Evolutionary conservation across 176 grass and related monocot genomes (phyloP).

Genomic region (Pontederia crassipes): DNA sequence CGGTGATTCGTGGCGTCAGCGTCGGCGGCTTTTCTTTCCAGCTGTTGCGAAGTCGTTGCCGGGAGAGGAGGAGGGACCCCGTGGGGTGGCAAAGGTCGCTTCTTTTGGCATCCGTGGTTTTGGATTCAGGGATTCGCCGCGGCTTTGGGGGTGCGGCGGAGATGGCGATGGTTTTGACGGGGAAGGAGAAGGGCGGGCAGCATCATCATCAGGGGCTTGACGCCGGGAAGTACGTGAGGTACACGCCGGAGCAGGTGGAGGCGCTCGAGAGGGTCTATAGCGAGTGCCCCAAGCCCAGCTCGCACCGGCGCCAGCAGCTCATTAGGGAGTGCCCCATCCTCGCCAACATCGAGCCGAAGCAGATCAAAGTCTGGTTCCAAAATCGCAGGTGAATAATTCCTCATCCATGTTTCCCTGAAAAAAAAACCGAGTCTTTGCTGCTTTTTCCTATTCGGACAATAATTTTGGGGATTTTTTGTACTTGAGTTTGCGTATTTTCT

Average conservation of each 20-base stretch:
- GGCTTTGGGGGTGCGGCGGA: not conserved
- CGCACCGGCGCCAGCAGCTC: constrained; percentile 12
- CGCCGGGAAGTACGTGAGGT: constrained; percentile 87
- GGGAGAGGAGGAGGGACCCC: not conserved
- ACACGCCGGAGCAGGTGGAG: constrained; percentile 98
- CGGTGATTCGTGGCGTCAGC: no score
- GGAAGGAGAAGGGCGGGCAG: constrained; percentile 19
- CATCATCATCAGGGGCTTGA: constrained; percentile 37
- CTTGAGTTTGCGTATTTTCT: no score
- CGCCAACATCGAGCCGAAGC: constrained; percentile 18
- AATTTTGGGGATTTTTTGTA: no score
- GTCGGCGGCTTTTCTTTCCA: no score
- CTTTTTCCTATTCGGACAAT: no score
- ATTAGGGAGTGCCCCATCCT: constrained; percentile 16
- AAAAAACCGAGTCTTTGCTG: not conserved
- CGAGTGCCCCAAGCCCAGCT: constrained; percentile 85
- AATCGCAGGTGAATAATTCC: constrained; percentile 37
- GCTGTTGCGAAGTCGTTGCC: no score
- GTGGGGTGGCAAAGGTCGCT: not conserved
- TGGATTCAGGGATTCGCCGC: not conserved
- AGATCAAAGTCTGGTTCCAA: constrained; percentile 23
- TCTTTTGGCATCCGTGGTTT: not conserved
- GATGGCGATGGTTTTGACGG: constrained; percentile 52
- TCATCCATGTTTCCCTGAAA: not conserved
- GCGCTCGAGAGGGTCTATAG: constrained; percentile 94